Evolutionary conservation across 306 rosid genomes (phyloP), one percentile per base, ranked within the genome.

Genomic region (Boehmeria nivea): DNA sequence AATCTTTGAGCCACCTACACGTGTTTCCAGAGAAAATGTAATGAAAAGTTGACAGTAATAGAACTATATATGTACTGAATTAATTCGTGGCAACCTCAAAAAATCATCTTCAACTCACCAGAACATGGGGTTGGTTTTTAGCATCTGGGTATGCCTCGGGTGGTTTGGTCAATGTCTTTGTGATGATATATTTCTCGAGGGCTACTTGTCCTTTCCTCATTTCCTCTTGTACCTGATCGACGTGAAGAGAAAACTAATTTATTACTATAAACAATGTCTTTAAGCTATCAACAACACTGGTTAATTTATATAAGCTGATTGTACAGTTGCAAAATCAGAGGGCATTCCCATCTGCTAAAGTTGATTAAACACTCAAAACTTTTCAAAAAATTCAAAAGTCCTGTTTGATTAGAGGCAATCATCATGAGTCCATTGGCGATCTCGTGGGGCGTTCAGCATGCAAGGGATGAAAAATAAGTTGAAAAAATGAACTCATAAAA

Each of bases 91-190:
- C n/a, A n/a, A n/a, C n/a, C n/a, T n/a, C n/a, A n/a, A n/a, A n/a
- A n/a, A n/a, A n/a, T n/a, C n/a, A n/a, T n/a, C n/a, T 48, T 63
- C 22, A 49, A 73, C 94, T 78, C 67, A 91, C 98, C 63, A 82
- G 88, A 67, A 91, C 96, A 67, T 91, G 98, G 26, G 96, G 98
- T 76, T 91, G 98, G 74, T 84, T 91, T 85, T 80, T 91, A 70
- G 95, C 98, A 69, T 91, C 98, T 14, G 98, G 87, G 70, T 87
- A 91, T 20, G 94, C 96, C 37, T 87, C 98, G 24, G 94, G 94
- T 39, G 95, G 89, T 76, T 91, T 91, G 36, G 95, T 84, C 74
- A 91, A 71, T 60, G 95, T 87, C 76, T 91, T 91, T 17, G 94
- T 87, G 72, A 91, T 91, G 60, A 84, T 75, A 77, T 84, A 91